Conservation (phyloP, 441 rosid genomes). For the Omphalea diandra region DNA sequence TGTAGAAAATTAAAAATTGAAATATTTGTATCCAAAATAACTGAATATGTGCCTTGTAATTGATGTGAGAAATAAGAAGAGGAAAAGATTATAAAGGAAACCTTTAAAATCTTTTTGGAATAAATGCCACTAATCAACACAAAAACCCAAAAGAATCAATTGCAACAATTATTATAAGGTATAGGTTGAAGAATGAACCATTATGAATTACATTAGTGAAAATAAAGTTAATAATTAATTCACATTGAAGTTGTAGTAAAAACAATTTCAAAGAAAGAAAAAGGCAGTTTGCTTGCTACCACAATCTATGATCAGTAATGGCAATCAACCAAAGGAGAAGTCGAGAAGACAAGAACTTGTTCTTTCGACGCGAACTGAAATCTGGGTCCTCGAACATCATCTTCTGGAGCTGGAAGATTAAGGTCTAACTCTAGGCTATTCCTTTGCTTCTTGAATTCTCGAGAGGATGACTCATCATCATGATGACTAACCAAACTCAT, state of each 20-base stretch:
- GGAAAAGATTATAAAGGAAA: too few species aligned
- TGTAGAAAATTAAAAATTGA: too few species aligned
- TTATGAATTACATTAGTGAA: conserved; percentile 21
- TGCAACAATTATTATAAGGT: not conserved
- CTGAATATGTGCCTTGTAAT: too few species aligned
- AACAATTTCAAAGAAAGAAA: conserved; percentile 5
- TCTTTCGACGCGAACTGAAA: conserved; percentile 36
- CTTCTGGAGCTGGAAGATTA: conserved; percentile 88
- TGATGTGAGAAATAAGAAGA: too few species aligned
- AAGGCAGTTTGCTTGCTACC: conserved; percentile 9
- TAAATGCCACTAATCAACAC: conserved; percentile 1
- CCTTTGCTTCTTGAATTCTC: conserved; percentile 36
- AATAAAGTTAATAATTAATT: conserved; percentile 14
- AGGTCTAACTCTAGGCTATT: conserved; percentile 73
- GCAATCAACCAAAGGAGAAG: conserved; percentile 83
- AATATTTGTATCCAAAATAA: too few species aligned
- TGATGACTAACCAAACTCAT: conserved; percentile 39
- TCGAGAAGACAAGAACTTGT: conserved; percentile 53
- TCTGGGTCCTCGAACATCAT: conserved; percentile 40
- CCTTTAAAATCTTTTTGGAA: not conserved
- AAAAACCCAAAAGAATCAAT: too few species aligned
- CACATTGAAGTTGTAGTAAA: conserved; percentile 5
- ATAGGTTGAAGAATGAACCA: conserved; percentile 27
- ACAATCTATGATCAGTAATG: conserved; percentile 52
- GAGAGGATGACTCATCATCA: conserved; percentile 22